phyloP scores from a whole-genome alignment of 805 yeast species.

The Allodekkera sacchari region DNA sequence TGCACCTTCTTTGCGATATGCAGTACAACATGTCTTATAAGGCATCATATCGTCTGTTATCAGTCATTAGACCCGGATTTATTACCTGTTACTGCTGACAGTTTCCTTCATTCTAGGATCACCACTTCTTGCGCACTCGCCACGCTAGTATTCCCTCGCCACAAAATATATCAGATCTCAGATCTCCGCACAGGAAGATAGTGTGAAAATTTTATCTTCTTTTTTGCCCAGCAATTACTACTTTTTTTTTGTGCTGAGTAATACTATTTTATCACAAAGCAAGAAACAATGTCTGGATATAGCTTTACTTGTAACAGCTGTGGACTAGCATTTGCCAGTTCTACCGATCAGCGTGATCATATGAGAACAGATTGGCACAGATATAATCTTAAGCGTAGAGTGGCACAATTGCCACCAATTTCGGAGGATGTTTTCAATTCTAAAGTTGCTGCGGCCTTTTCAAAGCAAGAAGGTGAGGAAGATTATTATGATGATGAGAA shows the following conservation, averaged over 20 bases:
- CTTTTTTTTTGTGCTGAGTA: background rate
- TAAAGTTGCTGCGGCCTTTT: constrained; percentile 17
- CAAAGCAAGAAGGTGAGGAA: constrained; percentile 20
- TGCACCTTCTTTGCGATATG: too few species aligned
- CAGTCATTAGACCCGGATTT: too few species aligned
- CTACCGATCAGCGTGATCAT: constrained; percentile 82
- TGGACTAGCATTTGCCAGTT: constrained; percentile 65
- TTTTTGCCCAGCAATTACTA: background rate
- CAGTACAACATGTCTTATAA: too few species aligned
- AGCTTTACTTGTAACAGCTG: constrained; percentile 80
- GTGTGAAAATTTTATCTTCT: background rate
- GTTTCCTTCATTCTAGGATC: too few species aligned
- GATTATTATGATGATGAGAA: constrained; percentile 13
- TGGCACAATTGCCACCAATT: constrained; percentile 73
- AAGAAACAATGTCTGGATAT: constrained; percentile 4
- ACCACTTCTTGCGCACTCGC: too few species aligned
- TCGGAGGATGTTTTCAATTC: constrained; percentile 19
- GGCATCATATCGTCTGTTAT: too few species aligned
- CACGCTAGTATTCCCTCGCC: too few species aligned
- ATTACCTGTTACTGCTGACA: too few species aligned
- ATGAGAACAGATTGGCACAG: constrained; percentile 99
- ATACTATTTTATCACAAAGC: background rate
- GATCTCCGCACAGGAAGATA: too few species aligned
- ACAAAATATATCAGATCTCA: too few species aligned
- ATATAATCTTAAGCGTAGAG: constrained; percentile 88